Percentiles rank a stretch among this genome's conserved stretches.
Evolutionary conservation across 768 basidiomycete species (phyloP).

Genomic region (Boletellus ananas): DNA sequence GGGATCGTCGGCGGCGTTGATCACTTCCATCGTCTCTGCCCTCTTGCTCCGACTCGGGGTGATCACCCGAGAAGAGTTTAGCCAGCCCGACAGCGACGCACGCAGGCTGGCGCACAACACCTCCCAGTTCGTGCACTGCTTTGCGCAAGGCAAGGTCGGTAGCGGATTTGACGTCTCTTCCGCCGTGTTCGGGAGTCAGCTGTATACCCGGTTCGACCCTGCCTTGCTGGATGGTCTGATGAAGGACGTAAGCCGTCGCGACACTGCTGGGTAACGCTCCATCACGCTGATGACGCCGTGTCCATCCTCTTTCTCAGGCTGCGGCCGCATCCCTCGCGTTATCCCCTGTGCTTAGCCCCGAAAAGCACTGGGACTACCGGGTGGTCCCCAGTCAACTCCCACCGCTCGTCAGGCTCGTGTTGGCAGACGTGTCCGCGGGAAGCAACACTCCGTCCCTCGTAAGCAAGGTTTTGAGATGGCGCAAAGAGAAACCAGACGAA

Average conservation of each 20-base stretch:
- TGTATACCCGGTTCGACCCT: slow-evolving; percentile 86
- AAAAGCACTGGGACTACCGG: slow-evolving; percentile 61
- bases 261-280: background rate
- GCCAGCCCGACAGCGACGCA: slow-evolving; percentile 41
- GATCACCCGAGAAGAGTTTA: slow-evolving; percentile 50
- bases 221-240: slow-evolving; percentile 28
- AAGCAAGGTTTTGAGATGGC: slow-evolving; percentile 88
- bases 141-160: slow-evolving; percentile 97
- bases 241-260: slow-evolving; percentile 22
- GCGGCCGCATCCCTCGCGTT: slow-evolving; percentile 20
- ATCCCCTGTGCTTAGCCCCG: slow-evolving; percentile 60
- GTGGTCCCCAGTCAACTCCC: slow-evolving; percentile 77
- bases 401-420: slow-evolving; percentile 74
- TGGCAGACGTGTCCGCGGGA: slow-evolving; percentile 95
- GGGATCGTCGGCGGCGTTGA: slow-evolving; percentile 94
- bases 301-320: slow-evolving; percentile 9
- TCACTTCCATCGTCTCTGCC: slow-evolving; percentile 88
- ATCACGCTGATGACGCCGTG: background rate
- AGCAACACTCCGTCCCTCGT: slow-evolving; percentile 95
- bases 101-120: slow-evolving; percentile 80
- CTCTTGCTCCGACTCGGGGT: slow-evolving; percentile 74
- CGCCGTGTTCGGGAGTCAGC: slow-evolving; percentile 91
- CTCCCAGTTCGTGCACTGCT: slow-evolving; percentile 91
- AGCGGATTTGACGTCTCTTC: slow-evolving; percentile 96
- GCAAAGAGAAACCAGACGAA: slow-evolving; percentile 55